These are phyloP conservation scores for Flammula alnicola DNA, from an alignment of 1,284 basidiomycete genomes.

Conservation along the genomic window DNA sequence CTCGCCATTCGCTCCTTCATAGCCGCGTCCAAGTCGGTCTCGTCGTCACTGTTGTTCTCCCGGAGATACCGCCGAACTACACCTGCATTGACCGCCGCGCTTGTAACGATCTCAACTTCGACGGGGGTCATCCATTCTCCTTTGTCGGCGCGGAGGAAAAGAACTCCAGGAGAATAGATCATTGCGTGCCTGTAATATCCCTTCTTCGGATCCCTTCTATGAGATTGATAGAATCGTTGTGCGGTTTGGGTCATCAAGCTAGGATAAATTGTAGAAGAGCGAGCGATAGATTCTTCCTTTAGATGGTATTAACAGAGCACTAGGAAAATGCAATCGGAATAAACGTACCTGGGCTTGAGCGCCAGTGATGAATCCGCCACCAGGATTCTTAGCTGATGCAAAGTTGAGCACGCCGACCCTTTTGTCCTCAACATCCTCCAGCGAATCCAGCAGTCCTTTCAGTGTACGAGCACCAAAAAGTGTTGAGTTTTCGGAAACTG, in stretches of 20 bases:
- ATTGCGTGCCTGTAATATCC: slow-evolving; percentile 71
- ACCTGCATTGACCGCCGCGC: slow-evolving; percentile 71
- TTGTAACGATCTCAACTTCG: slow-evolving; percentile 64
- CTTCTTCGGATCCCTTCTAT: slow-evolving; percentile 50
- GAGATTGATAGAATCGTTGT: slow-evolving; percentile 56
- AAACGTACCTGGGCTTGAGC: slow-evolving; percentile 60
- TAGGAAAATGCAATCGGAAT: slow-evolving; percentile 21
- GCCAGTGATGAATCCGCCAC: slow-evolving; percentile 69
- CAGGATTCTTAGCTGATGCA: slow-evolving; percentile 69
- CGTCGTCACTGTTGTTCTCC: slow-evolving; percentile 40
- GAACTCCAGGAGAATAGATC: slow-evolving; percentile 63
- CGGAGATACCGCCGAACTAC: slow-evolving; percentile 47
- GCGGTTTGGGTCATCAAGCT: slow-evolving; percentile 52
- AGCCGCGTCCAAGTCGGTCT: slow-evolving; percentile 51
- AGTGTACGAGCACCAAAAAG: slow-evolving; percentile 51
- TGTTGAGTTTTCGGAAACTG: slow-evolving; percentile 56
- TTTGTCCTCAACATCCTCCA: background rate
- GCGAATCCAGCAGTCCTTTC: slow-evolving; percentile 12
- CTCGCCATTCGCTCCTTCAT: slow-evolving; percentile 75
- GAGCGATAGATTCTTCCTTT: slow-evolving; percentile 33
- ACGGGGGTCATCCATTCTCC: slow-evolving; percentile 59
- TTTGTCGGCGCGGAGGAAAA: slow-evolving; percentile 58
- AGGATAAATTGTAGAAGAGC: slow-evolving; percentile 62
- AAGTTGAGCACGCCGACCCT: slow-evolving; percentile 70
- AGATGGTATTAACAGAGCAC: slow-evolving; percentile 54